phyloP scores from a whole-genome alignment of 345 rosid species.

The Crucihimalaya himalaica region DNA sequence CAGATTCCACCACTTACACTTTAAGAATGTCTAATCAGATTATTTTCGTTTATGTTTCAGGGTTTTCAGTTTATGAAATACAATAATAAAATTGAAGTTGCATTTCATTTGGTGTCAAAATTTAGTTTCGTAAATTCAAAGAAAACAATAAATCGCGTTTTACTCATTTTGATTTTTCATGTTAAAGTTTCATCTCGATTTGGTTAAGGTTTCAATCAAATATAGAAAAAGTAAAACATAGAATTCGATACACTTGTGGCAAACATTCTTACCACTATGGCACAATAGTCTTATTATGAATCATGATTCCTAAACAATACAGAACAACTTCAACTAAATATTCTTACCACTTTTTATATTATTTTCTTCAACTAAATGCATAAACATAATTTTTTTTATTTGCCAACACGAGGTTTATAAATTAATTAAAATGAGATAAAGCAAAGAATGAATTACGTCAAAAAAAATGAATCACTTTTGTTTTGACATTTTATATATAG shows the following conservation, averaged over 20 bases:
- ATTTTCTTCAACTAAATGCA: neutral
- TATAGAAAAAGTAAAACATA: neutral
- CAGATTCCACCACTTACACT: slow-evolving; percentile 19
- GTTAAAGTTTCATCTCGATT: neutral
- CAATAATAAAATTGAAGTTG: neutral
- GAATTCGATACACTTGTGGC: neutral
- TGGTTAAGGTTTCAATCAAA: neutral
- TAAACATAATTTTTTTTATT: neutral
- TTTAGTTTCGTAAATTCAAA: neutral
- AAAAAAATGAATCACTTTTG: neutral
- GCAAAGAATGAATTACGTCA: neutral
- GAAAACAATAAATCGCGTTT: neutral
- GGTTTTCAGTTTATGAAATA: neutral
- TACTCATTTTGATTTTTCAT: neutral
- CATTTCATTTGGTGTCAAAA: neutral
- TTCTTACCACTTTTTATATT: neutral
- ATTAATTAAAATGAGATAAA: neutral
- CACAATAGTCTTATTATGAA: neutral
- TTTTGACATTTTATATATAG: neutral
- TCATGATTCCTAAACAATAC: neutral
- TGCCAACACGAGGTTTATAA: neutral
- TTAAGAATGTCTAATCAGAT: slow-evolving; percentile 3
- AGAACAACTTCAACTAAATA: neutral
- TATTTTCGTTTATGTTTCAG: neutral
- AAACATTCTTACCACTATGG: slow-evolving; percentile 1